phyloP scores from a whole-genome alignment of 75 land plant species.

The Azolla pinnata region DNA sequence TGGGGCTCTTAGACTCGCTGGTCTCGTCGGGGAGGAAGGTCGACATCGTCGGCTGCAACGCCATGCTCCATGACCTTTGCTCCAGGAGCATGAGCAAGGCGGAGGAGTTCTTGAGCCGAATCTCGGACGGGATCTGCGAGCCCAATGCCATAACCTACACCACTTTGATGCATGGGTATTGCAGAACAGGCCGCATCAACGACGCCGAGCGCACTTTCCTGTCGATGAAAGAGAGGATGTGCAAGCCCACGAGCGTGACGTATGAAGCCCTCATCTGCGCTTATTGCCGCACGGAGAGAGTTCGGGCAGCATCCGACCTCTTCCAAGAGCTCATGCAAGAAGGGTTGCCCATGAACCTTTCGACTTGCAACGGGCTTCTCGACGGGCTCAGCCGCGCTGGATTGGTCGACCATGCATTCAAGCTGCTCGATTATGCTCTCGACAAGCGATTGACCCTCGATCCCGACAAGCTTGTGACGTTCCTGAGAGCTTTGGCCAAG shows the following conservation, averaged over 20 bases:
- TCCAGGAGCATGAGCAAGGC: conserved; percentile 37
- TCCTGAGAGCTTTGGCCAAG: neutral
- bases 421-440: conserved; percentile 1
- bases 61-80: conserved; percentile 22
- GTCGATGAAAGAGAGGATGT: conserved; percentile 54
- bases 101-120: conserved; percentile 47
- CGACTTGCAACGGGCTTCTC: conserved; percentile 56
- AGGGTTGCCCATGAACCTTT: conserved; percentile 42
- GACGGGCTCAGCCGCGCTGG: conserved; percentile 3
- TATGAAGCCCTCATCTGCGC: conserved; percentile 60
- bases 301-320: conserved; percentile 56
- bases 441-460: neutral
- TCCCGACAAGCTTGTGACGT: conserved; percentile 1
- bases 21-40: conserved; percentile 18
- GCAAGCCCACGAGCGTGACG: conserved; percentile 65
- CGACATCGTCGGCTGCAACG: conserved; percentile 19
- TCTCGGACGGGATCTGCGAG: conserved; percentile 36
- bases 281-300: conserved; percentile 50
- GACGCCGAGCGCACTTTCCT: conserved; percentile 55
- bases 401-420: conserved; percentile 5
- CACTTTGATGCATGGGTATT: conserved; percentile 61
- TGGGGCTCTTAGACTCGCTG: conserved; percentile 8
- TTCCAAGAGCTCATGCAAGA: conserved; percentile 54
- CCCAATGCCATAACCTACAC: conserved; percentile 62
- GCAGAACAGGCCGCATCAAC: conserved; percentile 37